phyloP scores from a whole-genome alignment of 345 rosid genomes.

The Salix suchowensis region DNA sequence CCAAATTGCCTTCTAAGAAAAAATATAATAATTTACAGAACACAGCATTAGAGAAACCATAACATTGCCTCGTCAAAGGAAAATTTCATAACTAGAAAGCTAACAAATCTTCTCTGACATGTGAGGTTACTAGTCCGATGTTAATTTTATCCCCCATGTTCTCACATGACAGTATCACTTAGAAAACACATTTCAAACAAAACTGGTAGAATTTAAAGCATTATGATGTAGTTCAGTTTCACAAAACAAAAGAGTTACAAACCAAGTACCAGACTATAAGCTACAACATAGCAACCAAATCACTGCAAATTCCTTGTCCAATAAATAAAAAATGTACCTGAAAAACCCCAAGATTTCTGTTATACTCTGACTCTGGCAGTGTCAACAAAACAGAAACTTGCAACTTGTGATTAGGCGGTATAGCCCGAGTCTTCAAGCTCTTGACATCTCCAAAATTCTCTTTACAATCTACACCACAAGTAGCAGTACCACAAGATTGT shows the following conservation, averaged over 20 bases:
- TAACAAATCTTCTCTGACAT: too few species aligned
- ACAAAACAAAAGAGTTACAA: background rate
- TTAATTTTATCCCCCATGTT: background rate
- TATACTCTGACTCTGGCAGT: slow-evolving; percentile 78
- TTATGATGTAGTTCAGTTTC: background rate
- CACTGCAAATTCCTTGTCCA: background rate
- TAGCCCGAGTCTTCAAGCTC: slow-evolving; percentile 21
- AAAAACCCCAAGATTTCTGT: slow-evolving; percentile 77
- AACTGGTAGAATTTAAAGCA: background rate
- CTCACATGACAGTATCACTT: background rate
- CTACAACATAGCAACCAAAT: background rate
- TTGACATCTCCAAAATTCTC: slow-evolving; percentile 33
- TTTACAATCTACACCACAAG: slow-evolving; percentile 42
- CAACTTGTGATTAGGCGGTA: slow-evolving; percentile 42
- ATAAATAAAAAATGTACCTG: slow-evolving; percentile 50
- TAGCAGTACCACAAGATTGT: slow-evolving; percentile 44
- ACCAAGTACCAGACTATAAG: background rate
- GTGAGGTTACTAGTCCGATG: too few species aligned
- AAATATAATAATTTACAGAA: too few species aligned
- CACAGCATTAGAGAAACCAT: too few species aligned
- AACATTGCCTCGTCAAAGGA: too few species aligned
- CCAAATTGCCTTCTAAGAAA: background rate
- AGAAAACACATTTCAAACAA: background rate
- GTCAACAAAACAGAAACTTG: slow-evolving; percentile 41
- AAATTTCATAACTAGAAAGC: too few species aligned